Evolutionary conservation across 345 rosid genomes (phyloP), one percentile per base, ranked within the genome.

Genomic region (Lagerstroemia speciosa): DNA sequence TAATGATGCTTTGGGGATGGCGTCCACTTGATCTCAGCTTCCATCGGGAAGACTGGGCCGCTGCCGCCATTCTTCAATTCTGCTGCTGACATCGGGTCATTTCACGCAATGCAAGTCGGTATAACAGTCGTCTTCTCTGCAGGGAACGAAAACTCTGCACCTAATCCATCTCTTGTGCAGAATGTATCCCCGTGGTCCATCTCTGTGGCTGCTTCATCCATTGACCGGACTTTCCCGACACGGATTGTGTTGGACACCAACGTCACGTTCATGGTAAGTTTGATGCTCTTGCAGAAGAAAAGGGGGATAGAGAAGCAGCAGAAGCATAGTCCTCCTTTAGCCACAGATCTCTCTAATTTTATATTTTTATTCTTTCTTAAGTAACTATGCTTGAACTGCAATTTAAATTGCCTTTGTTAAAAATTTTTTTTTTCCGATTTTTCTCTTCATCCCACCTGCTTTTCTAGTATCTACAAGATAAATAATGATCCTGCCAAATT

Each of bases 151-250:
- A 88, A 87, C 3, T 34, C 12, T 1, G 31, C 52, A 5, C 83
- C 83, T 10, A 70, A 76, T 57, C 86, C 82, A 0, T 81, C 83
- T 8, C 37, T 74, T 5, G 84, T 82, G 10, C 71, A 73, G 52
- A 85, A 85, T 67, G 88, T 84, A 16, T 74, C 87, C 24, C 93
- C 93, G 0, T 88, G 88, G 93, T 72, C 83, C 3, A 64, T 88
- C 37, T 88, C 78, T 0, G 87, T 85, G 22, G 86, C 86, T 20
- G 88, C 93, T 76, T 81, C 93, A 0, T 71, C 87, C 20, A 71
- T 84, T 10, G 93, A 88, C 68, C 77, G 88, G 52, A 63, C 73
- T 26, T 84, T 82, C 67, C 87, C 86, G 7, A 74, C 88, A 2
- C 55, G 67, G 52, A 73, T 85, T 31, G 57, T 76, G 41, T 64